Evolutionary conservation across 2,329 filamentous ascomycete genomes (phyloP).

Genomic region (Colletotrichum costaricense): DNA sequence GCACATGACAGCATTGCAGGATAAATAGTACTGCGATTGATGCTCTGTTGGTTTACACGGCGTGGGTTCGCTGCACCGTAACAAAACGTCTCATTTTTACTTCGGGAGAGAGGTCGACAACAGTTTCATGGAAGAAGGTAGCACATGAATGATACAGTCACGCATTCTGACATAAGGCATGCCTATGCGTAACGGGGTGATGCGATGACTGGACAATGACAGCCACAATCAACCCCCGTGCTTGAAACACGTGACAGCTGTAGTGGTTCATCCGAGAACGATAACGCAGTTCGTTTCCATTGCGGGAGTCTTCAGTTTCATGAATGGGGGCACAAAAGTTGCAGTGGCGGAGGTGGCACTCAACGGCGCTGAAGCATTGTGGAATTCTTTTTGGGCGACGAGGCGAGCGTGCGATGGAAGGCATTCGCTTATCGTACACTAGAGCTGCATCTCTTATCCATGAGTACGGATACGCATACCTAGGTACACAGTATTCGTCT

Average conservation of each 20-base stretch:
- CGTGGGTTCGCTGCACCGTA: background rate
- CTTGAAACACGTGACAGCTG: background rate
- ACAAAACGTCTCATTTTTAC: background rate
- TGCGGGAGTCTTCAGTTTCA: background rate
- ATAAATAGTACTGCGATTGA: background rate
- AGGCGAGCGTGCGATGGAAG: background rate
- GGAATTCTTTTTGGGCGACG: background rate
- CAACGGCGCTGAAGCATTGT: background rate
- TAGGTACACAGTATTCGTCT: background rate
- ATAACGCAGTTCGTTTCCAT: background rate
- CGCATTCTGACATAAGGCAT: background rate
- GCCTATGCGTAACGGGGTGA: background rate
- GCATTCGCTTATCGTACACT: background rate
- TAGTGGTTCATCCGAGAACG: conserved; percentile 1
- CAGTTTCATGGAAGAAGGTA: background rate
- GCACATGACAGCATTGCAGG: background rate
- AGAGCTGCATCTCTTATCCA: background rate
- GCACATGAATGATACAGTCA: background rate
- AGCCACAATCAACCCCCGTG: background rate
- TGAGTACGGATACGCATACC: background rate
- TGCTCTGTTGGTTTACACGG: background rate
- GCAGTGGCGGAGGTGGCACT: background rate
- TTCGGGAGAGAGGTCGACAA: background rate
- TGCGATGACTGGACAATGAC: background rate
- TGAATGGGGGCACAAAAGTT: background rate